phyloP scores from a whole-genome alignment of 2,329 filamentous ascomycete genomes.

The Trichoderma asperellum region DNA sequence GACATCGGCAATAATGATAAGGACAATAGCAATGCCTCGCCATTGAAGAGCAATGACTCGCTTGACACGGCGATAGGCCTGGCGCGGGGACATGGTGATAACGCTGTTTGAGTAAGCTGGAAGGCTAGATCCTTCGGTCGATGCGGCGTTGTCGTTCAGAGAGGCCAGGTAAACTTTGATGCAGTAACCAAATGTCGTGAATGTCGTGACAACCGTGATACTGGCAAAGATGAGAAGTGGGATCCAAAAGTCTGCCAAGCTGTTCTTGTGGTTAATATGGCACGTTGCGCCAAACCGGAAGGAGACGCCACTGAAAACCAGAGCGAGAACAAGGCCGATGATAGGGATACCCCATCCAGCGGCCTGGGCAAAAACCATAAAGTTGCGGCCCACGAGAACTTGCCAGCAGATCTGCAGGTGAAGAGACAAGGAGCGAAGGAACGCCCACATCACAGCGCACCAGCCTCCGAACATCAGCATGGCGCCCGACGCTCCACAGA shows the following conservation, averaged over 20 bases:
- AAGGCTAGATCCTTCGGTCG: constrained; percentile 72
- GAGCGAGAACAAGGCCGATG: constrained; percentile 72
- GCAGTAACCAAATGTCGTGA: constrained; percentile 88
- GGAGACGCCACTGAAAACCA: constrained; percentile 87
- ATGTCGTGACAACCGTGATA: constrained; percentile 76
- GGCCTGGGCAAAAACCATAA: constrained; percentile 83
- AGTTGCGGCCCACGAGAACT: constrained; percentile 80
- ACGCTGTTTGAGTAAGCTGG: constrained; percentile 74
- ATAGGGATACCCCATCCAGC: constrained; percentile 84
- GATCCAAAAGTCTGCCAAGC: constrained; percentile 85
- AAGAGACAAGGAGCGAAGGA: constrained; percentile 85
- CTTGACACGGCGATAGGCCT: constrained; percentile 83
- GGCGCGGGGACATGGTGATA: constrained; percentile 76
- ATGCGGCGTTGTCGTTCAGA: constrained; percentile 70
- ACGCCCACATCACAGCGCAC: constrained; percentile 85
- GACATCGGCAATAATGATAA: constrained; percentile 88
- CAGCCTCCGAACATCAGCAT: constrained; percentile 87
- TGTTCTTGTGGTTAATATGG: constrained; percentile 90
- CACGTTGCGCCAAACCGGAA: constrained; percentile 91
- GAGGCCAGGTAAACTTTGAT: constrained; percentile 92
- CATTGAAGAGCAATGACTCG: constrained; percentile 91
- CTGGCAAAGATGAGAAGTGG: constrained; percentile 80
- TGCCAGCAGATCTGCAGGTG: constrained; percentile 99
- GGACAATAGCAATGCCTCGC: constrained; percentile 86
- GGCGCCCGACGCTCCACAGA: constrained; percentile 86